Base-by-base conservation (phyloP, 345 rosid species). In the Arabis alpina region DNA sequence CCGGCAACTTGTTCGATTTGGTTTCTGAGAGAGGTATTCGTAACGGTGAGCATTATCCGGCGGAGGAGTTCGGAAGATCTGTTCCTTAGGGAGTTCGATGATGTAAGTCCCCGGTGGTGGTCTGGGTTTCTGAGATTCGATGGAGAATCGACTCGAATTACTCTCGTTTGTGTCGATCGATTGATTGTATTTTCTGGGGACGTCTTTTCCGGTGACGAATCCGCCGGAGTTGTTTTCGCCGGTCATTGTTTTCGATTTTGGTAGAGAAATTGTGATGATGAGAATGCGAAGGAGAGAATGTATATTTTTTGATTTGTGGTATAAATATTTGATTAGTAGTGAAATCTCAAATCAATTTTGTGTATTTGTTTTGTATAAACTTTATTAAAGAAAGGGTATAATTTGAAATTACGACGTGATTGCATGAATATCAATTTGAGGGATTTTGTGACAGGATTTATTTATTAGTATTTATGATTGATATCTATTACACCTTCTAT, bases 61-160 rank as follows among this genome's bases (percentile, higher is more conserved):
- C 1, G 91, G 89, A 4, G 96, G 97, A 5, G 87, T 14, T 0
- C 85, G 83, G 66, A 82, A 88, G 48, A 91, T 75, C 69, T 81
- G 84, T n/a, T 89, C 83, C 71, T 78, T 86, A 5, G 90, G 93
- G 75, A 87, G 55, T 24, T 73, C 80, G 16, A 84, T 48, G 1
- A 74, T 61, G 82, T 85, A 84, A 14, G 88, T 88, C 4, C 84
- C 89, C 0, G 81, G 57, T 8, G 63, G 72, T 28, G 76, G 72
- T 61, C 36, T 75, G 2, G 70, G 45, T 61, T 37, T 61, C 11
- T 61, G 73, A 24, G 64, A 74, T 3, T 68, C 74, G 54, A 13
- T 4, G 45, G 79, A 75, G 70, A 12, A 68, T 2, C 15, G 50
- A 53, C 78, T 75, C 14, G 73, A 67, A 0, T 13, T 16, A 36